Evolutionary conservation across 1,284 basidiomycete species (phyloP).

Genomic region (Coniferiporia weirii): DNA sequence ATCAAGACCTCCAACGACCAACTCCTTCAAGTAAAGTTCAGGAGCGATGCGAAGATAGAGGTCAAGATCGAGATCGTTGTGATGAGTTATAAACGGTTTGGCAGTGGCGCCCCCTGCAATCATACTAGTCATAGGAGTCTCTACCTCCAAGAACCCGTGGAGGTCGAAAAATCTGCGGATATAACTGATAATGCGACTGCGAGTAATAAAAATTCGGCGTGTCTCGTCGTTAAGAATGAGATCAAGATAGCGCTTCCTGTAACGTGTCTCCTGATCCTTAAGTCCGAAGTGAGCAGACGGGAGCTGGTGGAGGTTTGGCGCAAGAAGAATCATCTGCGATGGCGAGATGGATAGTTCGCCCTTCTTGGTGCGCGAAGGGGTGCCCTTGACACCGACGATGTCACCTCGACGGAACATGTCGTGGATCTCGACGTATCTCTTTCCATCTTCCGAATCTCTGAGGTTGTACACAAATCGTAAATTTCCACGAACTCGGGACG

Average conservation of each 20-base stretch:
- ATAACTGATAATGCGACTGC: conserved; percentile 86
- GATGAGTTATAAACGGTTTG: conserved; percentile 98
- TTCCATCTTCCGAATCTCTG: conserved; percentile 68
- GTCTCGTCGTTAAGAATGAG: conserved; percentile 93
- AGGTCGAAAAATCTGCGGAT: conserved; percentile 88
- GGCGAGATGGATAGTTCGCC: conserved; percentile 93
- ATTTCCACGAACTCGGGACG: neutral
- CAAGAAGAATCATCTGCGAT: conserved; percentile 79
- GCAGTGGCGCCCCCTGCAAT: conserved; percentile 96
- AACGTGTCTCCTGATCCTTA: conserved; percentile 95
- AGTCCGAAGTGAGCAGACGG: conserved; percentile 88
- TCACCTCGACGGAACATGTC: conserved; percentile 93
- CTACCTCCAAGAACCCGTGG: conserved; percentile 97
- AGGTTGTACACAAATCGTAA: neutral
- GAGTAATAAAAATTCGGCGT: conserved; percentile 88
- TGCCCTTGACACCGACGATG: conserved; percentile 89
- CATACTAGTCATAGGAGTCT: conserved; percentile 98
- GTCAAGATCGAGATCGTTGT: conserved; percentile 97
- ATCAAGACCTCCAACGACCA: conserved; percentile 95
- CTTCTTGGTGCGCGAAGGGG: conserved; percentile 90
- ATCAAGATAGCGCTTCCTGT: conserved; percentile 98
- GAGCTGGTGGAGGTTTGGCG: conserved; percentile 95
- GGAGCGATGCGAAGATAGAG: conserved; percentile 98
- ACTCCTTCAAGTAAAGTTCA: conserved; percentile 97
- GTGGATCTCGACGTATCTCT: conserved; percentile 72